Percentiles rank a stretch among this genome's conserved stretches.
These are phyloP conservation scores for Trapa bicornis DNA, from an alignment of 345 rosid species.

Conservation along the genomic window DNA sequence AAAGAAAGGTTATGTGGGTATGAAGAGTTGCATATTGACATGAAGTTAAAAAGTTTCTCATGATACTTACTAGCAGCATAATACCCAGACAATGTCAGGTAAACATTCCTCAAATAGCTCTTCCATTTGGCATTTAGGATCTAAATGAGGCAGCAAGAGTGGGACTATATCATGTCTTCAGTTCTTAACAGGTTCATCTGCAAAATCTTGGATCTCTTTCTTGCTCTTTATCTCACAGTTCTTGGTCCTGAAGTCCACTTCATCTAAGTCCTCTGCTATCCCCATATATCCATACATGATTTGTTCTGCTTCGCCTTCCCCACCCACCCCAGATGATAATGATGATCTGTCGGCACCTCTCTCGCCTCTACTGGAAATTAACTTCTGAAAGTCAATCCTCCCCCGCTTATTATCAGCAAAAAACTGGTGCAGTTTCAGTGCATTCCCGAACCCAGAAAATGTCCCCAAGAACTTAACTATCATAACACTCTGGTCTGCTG, in stretches of 20 bases:
- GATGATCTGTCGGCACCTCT: conserved; percentile 6
- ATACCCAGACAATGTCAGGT: too few relatives aligned
- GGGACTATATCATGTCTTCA: background rate
- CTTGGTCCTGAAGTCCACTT: conserved; percentile 36
- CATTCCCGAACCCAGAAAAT: conserved; percentile 32
- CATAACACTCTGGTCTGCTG: conserved; percentile 42
- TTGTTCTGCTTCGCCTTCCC: conserved; percentile 24
- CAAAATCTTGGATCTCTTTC: conserved; percentile 45
- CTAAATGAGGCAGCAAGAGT: background rate
- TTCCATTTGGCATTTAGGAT: too few relatives aligned
- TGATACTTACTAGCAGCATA: too few relatives aligned
- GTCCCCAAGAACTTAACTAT: conserved; percentile 39
- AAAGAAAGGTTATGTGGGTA: too few relatives aligned
- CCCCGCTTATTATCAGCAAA: conserved; percentile 31
- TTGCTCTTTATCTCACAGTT: conserved; percentile 35
- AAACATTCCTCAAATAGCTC: too few relatives aligned
- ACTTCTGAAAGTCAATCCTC: conserved; percentile 26
- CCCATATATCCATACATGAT: conserved; percentile 42
- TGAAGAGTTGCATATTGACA: too few relatives aligned
- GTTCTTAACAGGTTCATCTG: conserved; percentile 41
- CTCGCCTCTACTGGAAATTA: conserved; percentile 8
- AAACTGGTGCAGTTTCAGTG: conserved; percentile 33
- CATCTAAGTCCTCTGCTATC: conserved; percentile 45
- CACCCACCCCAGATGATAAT: conserved; percentile 12
- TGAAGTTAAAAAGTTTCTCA: too few relatives aligned